Evolutionary conservation across 805 yeast species (phyloP).

Genomic region (Kodamaea jinghongensis): DNA sequence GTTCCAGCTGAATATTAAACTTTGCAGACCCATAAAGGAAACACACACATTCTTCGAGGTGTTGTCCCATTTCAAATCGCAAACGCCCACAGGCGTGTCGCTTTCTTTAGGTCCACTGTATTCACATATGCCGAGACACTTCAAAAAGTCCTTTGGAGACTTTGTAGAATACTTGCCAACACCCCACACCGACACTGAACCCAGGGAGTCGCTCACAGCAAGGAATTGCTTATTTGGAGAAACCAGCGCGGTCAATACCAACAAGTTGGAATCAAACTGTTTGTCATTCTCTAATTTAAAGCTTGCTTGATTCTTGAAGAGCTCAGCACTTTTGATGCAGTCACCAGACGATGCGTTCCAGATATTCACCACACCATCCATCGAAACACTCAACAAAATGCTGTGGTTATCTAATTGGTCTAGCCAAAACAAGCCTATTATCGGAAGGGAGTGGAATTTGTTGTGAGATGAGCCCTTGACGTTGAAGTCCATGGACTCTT

Average conservation of each 20-base stretch:
- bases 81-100: constrained; percentile 25
- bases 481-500: constrained; percentile 42
- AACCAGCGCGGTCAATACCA: constrained; percentile 53
- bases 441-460: constrained; percentile 51
- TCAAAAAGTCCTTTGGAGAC: constrained; percentile 15
- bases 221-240: constrained; percentile 49
- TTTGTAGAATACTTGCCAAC: constrained; percentile 8
- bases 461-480: constrained; percentile 13
- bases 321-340: constrained; percentile 30
- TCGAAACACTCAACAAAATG: constrained; percentile 49
- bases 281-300: constrained; percentile 17
- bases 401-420: constrained; percentile 22
- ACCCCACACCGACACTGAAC: constrained; percentile 55
- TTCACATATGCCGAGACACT: constrained; percentile 27
- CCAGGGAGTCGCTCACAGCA: constrained; percentile 67
- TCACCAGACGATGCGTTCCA: constrained; percentile 60
- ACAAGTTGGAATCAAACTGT: constrained; percentile 36
- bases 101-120: constrained; percentile 14
- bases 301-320: constrained; percentile 25
- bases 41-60: constrained; percentile 26
- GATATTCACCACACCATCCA: constrained; percentile 67
- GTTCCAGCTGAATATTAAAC: constrained; percentile 20
- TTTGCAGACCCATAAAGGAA: constrained; percentile 33
- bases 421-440: constrained; percentile 58
- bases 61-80: constrained; percentile 39